phyloP scores from a whole-genome alignment of 345 rosid genomes.

The Hevea brasiliensis region DNA sequence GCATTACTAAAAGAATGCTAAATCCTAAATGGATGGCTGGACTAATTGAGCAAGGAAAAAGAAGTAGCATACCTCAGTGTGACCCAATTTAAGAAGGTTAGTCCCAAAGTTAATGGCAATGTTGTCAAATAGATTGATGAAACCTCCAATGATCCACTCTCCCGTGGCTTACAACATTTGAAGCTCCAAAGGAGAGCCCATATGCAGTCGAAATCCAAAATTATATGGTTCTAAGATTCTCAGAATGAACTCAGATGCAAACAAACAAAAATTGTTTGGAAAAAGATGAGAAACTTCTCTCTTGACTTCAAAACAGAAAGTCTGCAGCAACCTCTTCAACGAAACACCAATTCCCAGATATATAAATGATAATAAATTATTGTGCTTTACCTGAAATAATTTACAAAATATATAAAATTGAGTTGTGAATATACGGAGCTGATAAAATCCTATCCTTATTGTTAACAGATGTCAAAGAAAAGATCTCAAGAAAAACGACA shows the following conservation, averaged over 20 bases:
- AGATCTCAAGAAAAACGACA: not conserved
- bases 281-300: not conserved
- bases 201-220: conserved; percentile 35
- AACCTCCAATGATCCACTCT: conserved; percentile 97
- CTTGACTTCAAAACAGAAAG: not conserved
- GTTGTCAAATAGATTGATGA: conserved; percentile 89
- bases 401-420: not conserved
- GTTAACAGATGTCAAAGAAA: not conserved
- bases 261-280: too few relatives aligned
- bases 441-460: too few relatives aligned
- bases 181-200: conserved; percentile 36
- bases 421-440: not conserved
- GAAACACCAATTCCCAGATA: not conserved
- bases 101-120: conserved; percentile 98
- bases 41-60: too few relatives aligned
- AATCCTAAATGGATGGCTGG: too few relatives aligned
- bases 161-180: conserved; percentile 63
- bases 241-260: conserved; percentile 11
- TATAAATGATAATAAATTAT: not conserved
- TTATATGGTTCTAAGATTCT: conserved; percentile 28
- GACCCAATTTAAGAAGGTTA: too few relatives aligned
- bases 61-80: conserved; percentile 83
- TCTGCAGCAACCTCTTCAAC: not conserved
- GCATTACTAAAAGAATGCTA: not conserved
- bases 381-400: not conserved